Evolutionary conservation across 1,284 basidiomycete species (phyloP).

Genomic region (Cystobasidium pallidum): DNA sequence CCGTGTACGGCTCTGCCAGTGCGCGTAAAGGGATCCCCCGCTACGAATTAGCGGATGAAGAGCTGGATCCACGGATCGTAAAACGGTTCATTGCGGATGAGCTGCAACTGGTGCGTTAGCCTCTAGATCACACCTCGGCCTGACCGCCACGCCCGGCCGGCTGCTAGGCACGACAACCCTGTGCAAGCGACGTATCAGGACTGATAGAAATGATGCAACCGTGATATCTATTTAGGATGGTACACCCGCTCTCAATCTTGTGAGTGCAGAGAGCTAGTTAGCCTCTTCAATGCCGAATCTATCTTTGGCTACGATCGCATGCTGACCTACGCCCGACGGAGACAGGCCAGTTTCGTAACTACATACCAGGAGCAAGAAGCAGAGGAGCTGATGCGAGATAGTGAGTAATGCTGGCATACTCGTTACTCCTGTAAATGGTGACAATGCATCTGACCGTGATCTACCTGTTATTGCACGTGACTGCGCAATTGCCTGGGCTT

Average conservation of each 20-base stretch:
- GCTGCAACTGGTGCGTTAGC: constrained; percentile 27
- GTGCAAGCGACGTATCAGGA: too few species aligned
- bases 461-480: background rate
- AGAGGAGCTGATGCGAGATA: constrained; percentile 54
- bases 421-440: background rate
- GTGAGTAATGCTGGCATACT: background rate
- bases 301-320: background rate
- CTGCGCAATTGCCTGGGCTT: constrained; percentile 3
- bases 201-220: background rate
- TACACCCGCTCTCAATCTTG: constrained; percentile 49
- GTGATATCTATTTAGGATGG: constrained; percentile 42
- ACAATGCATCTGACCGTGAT: constrained; percentile 1
- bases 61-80: constrained; percentile 46
- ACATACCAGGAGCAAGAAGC: constrained; percentile 53
- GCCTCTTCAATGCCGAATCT: background rate
- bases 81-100: constrained; percentile 46
- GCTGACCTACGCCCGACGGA: background rate
- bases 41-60: constrained; percentile 50
- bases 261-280: constrained; percentile 17
- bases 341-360: constrained; percentile 46
- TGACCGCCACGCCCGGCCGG: too few species aligned
- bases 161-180: too few species aligned
- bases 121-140: background rate
- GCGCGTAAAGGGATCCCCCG: constrained; percentile 43
- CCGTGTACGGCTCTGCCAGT: constrained; percentile 54